These are phyloP conservation scores for Cutaneotrichosporon sp. DNA, from an alignment of 1,284 basidiomycete genomes.

Conservation along the genomic window DNA sequence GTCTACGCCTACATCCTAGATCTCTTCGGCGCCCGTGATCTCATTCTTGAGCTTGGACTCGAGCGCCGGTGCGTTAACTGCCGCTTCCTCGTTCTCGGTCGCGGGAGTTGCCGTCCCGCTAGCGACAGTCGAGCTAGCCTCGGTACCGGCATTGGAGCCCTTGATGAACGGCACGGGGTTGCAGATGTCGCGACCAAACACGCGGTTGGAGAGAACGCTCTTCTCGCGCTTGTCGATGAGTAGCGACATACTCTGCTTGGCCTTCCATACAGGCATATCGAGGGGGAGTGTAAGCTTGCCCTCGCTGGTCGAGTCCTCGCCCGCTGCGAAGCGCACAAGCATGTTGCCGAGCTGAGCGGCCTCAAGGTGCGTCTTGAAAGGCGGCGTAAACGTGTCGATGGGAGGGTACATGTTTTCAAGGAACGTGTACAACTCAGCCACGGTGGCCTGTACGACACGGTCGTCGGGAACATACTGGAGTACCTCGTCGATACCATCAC, in stretches of 20 bases:
- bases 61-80: constrained; percentile 23
- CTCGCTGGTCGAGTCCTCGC: constrained; percentile 54
- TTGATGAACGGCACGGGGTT: constrained; percentile 35
- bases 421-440: constrained; percentile 65
- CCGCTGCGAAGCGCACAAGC: constrained; percentile 66
- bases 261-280: constrained; percentile 86
- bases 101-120: constrained; percentile 15
- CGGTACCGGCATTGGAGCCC: constrained; percentile 2
- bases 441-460: constrained; percentile 63
- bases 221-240: constrained; percentile 96
- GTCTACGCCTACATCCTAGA: background rate
- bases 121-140: constrained; percentile 3
- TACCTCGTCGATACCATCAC: constrained; percentile 80
- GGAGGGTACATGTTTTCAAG: constrained; percentile 77
- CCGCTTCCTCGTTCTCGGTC: constrained; percentile 28
- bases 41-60: constrained; percentile 2
- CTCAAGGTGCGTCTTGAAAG: constrained; percentile 54
- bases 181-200: constrained; percentile 49
- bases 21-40: background rate
- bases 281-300: constrained; percentile 70
- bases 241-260: constrained; percentile 74
- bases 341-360: constrained; percentile 62
- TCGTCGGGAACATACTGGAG: constrained; percentile 71
- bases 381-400: constrained; percentile 62
- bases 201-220: constrained; percentile 54